phyloP scores from a whole-genome alignment of 2,329 filamentous ascomycete genomes.

The Aspergillus aculeatus region DNA sequence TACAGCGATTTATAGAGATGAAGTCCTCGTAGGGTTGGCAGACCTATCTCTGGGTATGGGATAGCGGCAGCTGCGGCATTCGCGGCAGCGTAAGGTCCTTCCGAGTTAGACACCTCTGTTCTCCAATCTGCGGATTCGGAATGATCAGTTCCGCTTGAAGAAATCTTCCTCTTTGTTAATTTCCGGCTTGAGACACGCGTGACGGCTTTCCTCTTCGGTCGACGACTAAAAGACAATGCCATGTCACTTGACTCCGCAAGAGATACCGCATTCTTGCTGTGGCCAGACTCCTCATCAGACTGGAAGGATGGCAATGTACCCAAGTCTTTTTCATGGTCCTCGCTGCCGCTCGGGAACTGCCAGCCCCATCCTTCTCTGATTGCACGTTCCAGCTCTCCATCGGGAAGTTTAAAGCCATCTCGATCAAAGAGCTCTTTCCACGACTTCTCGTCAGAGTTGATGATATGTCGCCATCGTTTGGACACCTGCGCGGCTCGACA shows the following conservation, averaged over 20 bases:
- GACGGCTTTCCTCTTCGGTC: conserved; percentile 50
- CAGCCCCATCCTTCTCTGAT: conserved; percentile 95
- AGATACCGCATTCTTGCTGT: conserved; percentile 18
- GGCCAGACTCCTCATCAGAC: conserved; percentile 40
- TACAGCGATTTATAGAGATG: conserved; percentile 97
- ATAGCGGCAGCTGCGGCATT: conserved; percentile 80
- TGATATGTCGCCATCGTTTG: conserved; percentile 85
- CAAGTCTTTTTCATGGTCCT: conserved; percentile 78
- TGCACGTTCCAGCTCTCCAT: conserved; percentile 80
- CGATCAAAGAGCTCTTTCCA: conserved; percentile 91
- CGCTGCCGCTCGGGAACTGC: conserved; percentile 77
- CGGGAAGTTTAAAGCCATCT: conserved; percentile 75
- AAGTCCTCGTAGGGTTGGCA: conserved; percentile 74
- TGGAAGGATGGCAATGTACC: conserved; percentile 52
- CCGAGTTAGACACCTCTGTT: conserved; percentile 54
- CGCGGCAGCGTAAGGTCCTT: conserved; percentile 81
- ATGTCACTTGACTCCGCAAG: conserved; percentile 27
- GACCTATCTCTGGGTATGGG: conserved; percentile 75
- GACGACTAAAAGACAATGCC: conserved; percentile 29
- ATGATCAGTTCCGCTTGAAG: conserved; percentile 44
- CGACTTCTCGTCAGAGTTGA: conserved; percentile 89
- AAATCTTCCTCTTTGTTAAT: conserved; percentile 56
- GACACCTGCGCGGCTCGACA: conserved; percentile 91
- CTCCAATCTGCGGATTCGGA: conserved; percentile 47
- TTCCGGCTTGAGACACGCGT: conserved; percentile 51